Base-by-base conservation (phyloP, 345 rosid genomes). In the Trapa incisa region DNA sequence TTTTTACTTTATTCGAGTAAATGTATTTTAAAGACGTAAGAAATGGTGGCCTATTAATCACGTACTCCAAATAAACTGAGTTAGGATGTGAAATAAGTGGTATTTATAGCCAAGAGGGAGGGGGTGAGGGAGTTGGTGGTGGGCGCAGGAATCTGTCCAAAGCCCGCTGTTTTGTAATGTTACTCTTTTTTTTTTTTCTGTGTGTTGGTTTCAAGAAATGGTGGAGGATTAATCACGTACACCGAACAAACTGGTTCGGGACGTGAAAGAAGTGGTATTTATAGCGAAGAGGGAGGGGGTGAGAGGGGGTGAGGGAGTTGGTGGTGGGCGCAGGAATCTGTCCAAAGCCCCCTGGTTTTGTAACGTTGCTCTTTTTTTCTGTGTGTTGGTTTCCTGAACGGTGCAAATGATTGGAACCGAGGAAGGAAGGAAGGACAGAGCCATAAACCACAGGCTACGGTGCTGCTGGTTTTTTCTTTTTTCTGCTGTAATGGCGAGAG, bases 191-290 rank as follows among this genome's bases (percentile, higher is more conserved):
- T n/a, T n/a, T n/a, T n/a, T n/a, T n/a, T n/a, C n/a, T n/a, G n/a
- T n/a, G n/a, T n/a, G n/a, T n/a, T n/a, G n/a, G n/a, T n/a, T n/a
- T n/a, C n/a, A n/a, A n/a, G n/a, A n/a, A n/a, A n/a, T n/a, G n/a
- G n/a, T n/a, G n/a, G n/a, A n/a, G n/a, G n/a, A n/a, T n/a, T n/a
- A n/a, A n/a, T n/a, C n/a, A n/a, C n/a, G n/a, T n/a, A n/a, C n/a
- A n/a, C n/a, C n/a, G n/a, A n/a, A n/a, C n/a, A n/a, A n/a, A n/a
- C n/a, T n/a, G n/a, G n/a, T n/a, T n/a, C n/a, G n/a, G n/a, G n/a
- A n/a, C n/a, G n/a, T n/a, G n/a, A n/a, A n/a, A 22, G 29, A 33
- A 32, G 63, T 32, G 63, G 63, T 58, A 58, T 58, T 58, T 58
- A 58, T 22, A 58, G 63, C 38, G 1, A 22, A n/a, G 2, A 1